A percentile compares a stretch with the other conserved stretches of the same genome.
Conservation (phyloP, 306 rosid genomes). For the Vigna hirtella region DNA sequence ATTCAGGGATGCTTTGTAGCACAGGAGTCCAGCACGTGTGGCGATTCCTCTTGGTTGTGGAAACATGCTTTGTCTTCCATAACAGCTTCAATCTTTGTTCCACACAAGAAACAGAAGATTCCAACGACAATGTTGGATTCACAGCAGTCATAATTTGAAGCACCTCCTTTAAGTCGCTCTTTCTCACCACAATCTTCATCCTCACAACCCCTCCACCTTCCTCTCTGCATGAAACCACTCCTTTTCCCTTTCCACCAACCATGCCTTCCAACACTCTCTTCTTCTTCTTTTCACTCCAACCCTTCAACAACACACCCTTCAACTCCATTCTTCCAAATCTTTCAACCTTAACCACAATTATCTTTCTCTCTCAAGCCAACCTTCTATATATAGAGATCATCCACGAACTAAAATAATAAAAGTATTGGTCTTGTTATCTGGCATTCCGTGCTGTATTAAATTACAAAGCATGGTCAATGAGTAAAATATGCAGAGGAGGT, state of each 20-base stretch:
- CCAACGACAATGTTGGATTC: not conserved
- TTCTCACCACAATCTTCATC: constrained; percentile 63
- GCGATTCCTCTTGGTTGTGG: not conserved
- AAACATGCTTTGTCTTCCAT: constrained; percentile 45
- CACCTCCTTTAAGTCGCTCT: constrained; percentile 55
- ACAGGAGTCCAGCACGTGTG: constrained; percentile 58
- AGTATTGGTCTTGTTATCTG: not conserved
- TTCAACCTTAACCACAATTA: not conserved
- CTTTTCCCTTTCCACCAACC: constrained; percentile 31
- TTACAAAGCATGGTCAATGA: not conserved
- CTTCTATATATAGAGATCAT: constrained; percentile 1
- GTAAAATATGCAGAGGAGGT: not conserved
- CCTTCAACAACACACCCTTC: constrained; percentile 21
- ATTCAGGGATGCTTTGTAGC: constrained; percentile 68
- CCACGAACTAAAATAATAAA: not conserved
- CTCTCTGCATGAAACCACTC: constrained; percentile 46
- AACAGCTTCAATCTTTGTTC: constrained; percentile 52
- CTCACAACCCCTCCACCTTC: constrained; percentile 62
- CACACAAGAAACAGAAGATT: constrained; percentile 9
- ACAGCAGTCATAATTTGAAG: constrained; percentile 42
- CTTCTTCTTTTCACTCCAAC: not conserved
- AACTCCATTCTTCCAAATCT: constrained; percentile 39
- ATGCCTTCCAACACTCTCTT: not conserved
- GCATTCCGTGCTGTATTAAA: constrained; percentile 13
- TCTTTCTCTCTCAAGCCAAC: not conserved